phyloP scores from a whole-genome alignment of 2,329 filamentous ascomycete species.

The Neocatenulostroma microsporum region DNA sequence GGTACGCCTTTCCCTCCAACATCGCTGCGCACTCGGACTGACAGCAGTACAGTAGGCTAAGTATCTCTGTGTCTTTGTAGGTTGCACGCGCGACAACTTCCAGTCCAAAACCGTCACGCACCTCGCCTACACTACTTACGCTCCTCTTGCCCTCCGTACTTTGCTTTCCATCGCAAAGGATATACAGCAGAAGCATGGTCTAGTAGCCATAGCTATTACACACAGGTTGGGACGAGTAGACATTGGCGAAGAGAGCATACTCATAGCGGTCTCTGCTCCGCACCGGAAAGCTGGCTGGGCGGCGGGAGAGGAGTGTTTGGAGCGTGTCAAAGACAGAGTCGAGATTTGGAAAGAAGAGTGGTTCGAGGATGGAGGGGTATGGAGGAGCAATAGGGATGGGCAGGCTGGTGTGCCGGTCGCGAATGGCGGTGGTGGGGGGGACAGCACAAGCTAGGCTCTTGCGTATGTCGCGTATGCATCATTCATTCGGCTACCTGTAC shows the following conservation, averaged over 20 bases:
- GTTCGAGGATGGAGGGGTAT: constrained; percentile 71
- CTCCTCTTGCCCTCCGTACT: constrained; percentile 59
- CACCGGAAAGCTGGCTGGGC: constrained; percentile 81
- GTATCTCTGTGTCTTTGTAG: constrained; percentile 22
- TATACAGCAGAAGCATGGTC: constrained; percentile 52
- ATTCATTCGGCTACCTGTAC: no score
- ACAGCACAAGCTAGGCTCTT: no score
- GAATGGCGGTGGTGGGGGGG: constrained; percentile 3
- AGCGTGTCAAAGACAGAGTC: constrained; percentile 75
- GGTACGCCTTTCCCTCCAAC: constrained; percentile 39
- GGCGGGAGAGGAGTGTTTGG: constrained; percentile 81
- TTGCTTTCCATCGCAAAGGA: constrained; percentile 57
- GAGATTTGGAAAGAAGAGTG: constrained; percentile 95
- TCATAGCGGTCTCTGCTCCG: constrained; percentile 75
- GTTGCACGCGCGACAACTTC: constrained; percentile 64
- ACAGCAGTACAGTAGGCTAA: constrained; percentile 17
- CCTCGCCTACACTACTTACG: constrained; percentile 69
- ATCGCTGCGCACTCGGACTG: constrained; percentile 1
- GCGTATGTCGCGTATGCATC: no score
- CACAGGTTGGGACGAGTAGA: constrained; percentile 81
- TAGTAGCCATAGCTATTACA: constrained; percentile 68
- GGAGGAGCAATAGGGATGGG: constrained; percentile 81
- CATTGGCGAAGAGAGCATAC: constrained; percentile 85
- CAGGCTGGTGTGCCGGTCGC: constrained; percentile 41
- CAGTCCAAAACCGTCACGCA: constrained; percentile 61